Percentiles rank a stretch among this genome's conserved stretches.
These are phyloP conservation scores for Arthrocladium fulminans DNA, from an alignment of 2,329 filamentous ascomycete genomes.

Conservation along the genomic window DNA sequence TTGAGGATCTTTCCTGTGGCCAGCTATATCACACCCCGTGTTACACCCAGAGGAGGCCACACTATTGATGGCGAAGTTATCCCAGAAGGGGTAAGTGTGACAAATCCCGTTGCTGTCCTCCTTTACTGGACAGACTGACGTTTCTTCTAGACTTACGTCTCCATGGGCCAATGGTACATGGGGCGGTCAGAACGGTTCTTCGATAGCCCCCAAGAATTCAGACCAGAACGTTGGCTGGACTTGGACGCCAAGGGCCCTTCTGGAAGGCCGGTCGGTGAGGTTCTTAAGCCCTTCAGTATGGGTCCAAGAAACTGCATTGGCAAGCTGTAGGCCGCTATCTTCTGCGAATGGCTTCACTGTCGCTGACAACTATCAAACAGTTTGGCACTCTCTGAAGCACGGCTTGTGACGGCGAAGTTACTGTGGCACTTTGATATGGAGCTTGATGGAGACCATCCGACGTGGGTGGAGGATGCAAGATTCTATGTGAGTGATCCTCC, in stretches of 20 bases:
- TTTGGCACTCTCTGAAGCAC: constrained; percentile 25
- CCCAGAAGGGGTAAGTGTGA: constrained; percentile 22
- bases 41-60: constrained; percentile 31
- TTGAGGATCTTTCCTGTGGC: constrained; percentile 14
- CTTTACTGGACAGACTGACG: neutral
- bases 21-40: constrained; percentile 11
- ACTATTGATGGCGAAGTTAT: constrained; percentile 27
- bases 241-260: neutral
- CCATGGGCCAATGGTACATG: constrained; percentile 16
- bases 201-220: constrained; percentile 17
- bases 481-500: constrained; percentile 12
- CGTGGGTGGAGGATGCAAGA: constrained; percentile 13
- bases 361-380: constrained; percentile 3
- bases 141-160: constrained; percentile 11
- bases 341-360: neutral
- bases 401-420: constrained; percentile 22
- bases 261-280: constrained; percentile 35
- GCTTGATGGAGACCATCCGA: constrained; percentile 12
- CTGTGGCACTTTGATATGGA: constrained; percentile 24
- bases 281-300: constrained; percentile 28
- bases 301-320: constrained; percentile 30
- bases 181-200: constrained; percentile 17
- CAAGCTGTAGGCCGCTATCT: constrained; percentile 14
- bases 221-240: constrained; percentile 38
- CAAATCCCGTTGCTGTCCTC: constrained; percentile 2